A percentile compares a stretch with the other conserved stretches of the same genome.
Evolutionary conservation across 2,329 filamentous ascomycete species (phyloP).

Genomic region (Alternaria sp.): DNA sequence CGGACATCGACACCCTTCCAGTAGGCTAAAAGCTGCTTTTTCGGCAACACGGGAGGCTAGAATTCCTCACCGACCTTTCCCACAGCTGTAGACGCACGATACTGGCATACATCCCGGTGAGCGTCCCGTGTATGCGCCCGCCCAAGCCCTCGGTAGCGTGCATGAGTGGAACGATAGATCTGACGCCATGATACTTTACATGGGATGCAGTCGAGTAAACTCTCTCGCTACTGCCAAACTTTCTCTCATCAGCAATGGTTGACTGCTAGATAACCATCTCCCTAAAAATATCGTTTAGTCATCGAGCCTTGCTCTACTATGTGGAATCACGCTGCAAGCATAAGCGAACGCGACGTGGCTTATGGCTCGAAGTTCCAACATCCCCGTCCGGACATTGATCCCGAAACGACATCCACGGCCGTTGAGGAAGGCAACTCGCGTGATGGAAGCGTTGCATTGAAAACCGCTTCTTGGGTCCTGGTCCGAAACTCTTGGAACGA

Average conservation of each 20-base stretch:
- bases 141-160: not conserved
- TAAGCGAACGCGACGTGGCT: constrained; percentile 3
- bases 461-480: not conserved
- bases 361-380: constrained; percentile 3
- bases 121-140: not conserved
- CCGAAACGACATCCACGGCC: not conserved
- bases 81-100: not conserved
- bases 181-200: not conserved
- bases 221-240: not conserved
- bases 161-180: not conserved
- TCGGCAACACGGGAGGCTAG: not conserved
- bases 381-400: constrained; percentile 1
- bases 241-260: not conserved
- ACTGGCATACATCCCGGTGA: not conserved
- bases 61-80: not conserved
- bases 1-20: not conserved
- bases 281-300: not conserved
- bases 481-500: constrained; percentile 1
- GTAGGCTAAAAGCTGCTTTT: constrained; percentile 3
- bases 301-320: not conserved
- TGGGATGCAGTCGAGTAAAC: not conserved
- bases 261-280: not conserved
- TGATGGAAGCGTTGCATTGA: not conserved
- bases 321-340: not conserved
- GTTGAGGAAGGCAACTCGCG: not conserved